Conservation (phyloP, 495 filamentous ascomycete genomes). For the Podospora australis region DNA sequence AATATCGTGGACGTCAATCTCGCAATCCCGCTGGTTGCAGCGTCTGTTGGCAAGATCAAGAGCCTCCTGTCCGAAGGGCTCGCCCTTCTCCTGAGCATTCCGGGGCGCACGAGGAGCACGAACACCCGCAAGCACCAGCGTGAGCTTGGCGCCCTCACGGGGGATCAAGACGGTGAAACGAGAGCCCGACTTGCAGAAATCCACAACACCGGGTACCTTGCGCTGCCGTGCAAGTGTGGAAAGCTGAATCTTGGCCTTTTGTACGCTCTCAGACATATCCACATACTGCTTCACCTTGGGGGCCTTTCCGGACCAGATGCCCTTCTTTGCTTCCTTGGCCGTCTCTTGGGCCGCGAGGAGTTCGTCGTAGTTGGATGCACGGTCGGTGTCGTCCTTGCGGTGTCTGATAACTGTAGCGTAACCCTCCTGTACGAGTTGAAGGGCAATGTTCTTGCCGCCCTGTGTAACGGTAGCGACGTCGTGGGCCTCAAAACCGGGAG, state of each 20-base stretch:
- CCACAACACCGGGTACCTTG: constrained; percentile 88
- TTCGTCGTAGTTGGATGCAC: constrained; percentile 89
- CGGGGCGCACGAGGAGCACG: constrained; percentile 89
- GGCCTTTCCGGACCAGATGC: constrained; percentile 87
- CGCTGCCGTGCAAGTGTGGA: constrained; percentile 81
- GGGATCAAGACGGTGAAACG: constrained; percentile 91
- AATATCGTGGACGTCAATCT: constrained; percentile 89
- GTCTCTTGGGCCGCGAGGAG: constrained; percentile 82
- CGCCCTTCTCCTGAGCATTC: constrained; percentile 68
- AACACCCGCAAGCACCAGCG: constrained; percentile 89
- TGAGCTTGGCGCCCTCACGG: constrained; percentile 88
- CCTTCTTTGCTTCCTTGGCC: constrained; percentile 75
- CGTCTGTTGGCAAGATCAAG: constrained; percentile 81
- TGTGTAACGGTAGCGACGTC: constrained; percentile 84
- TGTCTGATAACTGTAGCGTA: constrained; percentile 92
- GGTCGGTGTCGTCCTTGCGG: constrained; percentile 83
- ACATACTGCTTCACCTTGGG: constrained; percentile 71
- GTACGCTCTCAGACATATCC: constrained; percentile 85
- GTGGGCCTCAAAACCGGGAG: constrained; percentile 84
- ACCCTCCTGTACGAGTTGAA: constrained; percentile 82
- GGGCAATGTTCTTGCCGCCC: constrained; percentile 78
- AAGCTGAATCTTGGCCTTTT: constrained; percentile 91
- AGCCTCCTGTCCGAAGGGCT: constrained; percentile 94
- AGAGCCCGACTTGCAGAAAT: constrained; percentile 94
- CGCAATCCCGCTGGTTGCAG: constrained; percentile 90